phyloP scores from a whole-genome alignment of 805 yeast genomes.

The Ogataea angusta region DNA sequence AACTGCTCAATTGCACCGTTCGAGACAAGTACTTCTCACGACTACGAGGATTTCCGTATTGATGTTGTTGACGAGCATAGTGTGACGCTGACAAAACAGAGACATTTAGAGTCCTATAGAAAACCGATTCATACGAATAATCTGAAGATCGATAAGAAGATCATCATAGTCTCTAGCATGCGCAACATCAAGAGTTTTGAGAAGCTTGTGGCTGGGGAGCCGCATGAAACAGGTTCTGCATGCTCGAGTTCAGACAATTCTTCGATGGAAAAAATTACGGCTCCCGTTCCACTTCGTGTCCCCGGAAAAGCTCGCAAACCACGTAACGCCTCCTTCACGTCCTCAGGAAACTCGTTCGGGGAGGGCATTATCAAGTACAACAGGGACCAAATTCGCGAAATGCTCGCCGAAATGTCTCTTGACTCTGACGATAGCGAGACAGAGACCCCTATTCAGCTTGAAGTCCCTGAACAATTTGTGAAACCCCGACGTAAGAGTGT shows the following conservation, averaged over 20 bases:
- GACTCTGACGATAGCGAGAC: constrained; percentile 13
- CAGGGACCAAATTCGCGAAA: constrained; percentile 32
- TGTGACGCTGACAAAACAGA: constrained; percentile 22
- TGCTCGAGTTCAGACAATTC: constrained; percentile 5
- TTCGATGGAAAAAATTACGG: not conserved
- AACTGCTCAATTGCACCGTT: constrained; percentile 21
- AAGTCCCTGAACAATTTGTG: constrained; percentile 26
- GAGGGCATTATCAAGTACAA: constrained; percentile 35
- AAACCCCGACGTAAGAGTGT: constrained; percentile 30
- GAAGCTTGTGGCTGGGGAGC: constrained; percentile 8
- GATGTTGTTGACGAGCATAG: constrained; percentile 19
- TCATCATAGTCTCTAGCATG: constrained; percentile 22
- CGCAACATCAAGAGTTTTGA: constrained; percentile 9
- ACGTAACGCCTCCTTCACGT: constrained; percentile 32
- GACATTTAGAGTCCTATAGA: constrained; percentile 20
- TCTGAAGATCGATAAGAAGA: constrained; percentile 16
- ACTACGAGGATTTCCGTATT: constrained; percentile 28
- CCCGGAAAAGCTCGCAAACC: constrained; percentile 9
- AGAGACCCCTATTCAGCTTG: constrained; percentile 16
- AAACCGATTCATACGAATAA: constrained; percentile 26
- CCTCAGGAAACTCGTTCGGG: constrained; percentile 35
- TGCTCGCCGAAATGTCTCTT: constrained; percentile 27
- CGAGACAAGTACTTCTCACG: constrained; percentile 9
- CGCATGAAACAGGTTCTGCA: constrained; percentile 4
- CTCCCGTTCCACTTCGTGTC: not conserved